Base-by-base conservation (phyloP, 1,284 basidiomycete species). In the Marasmius sp. region DNA sequence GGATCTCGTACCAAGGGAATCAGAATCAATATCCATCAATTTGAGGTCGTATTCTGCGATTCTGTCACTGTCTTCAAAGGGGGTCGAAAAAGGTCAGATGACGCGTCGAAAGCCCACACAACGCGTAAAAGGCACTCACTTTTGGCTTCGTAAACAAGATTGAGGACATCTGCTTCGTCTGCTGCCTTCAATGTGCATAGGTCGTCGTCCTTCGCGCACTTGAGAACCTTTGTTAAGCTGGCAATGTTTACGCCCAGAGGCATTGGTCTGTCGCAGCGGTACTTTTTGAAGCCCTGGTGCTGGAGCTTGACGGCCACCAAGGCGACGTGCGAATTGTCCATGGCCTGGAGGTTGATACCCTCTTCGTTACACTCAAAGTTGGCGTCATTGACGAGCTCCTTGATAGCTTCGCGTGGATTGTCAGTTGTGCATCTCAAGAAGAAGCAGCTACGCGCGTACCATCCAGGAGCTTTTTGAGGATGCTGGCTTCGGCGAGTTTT, bases 241-340 rank as follows among this genome's bases (percentile, higher is more conserved):
- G 82, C 85, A 56, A 99, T 84, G 77, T 96, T 96, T 69, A 96
- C 92, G 66, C 94, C 94, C 8, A 97, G 85, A 0, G 95, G 94
- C 85, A 99, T 94, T 59, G 96, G 94, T 22, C 95, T 87, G 77
- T 99, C 97, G 74, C 97, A 98, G 68, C 97, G 90, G 78, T 93
- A 99, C 60, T 86, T 83, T 71, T 92, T 87, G 81, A 98, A 98
- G 37, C 93, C 93, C 0, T 84, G 79, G 0, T 87, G 84, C 36
- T 88, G 79, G 55, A 98, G 85, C 65, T 89, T 85, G 56, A 97
- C 92, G 8, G 93, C 80, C 43, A 98, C 97, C 63, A 98, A 91
- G 1, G 97, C 97, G 71, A 99, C 97, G 78, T 99, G 97, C 6
- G 97, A 98, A 85, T 98, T 98, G 83, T 99, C 97, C 97, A 99